Evolutionary conservation across 805 yeast species (phyloP).

Genomic region (Suhomyces kilbournensis): DNA sequence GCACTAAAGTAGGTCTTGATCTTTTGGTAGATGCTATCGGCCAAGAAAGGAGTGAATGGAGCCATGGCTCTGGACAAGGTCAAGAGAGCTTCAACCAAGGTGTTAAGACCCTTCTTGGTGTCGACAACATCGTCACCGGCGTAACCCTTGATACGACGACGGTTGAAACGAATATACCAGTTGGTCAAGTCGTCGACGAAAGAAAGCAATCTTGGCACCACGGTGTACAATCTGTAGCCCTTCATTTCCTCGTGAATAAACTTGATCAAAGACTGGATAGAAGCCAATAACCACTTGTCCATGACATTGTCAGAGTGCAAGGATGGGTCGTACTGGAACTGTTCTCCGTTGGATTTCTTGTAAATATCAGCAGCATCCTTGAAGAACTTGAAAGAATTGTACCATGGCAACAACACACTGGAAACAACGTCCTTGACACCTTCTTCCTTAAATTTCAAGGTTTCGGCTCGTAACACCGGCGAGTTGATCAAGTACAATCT

Average conservation of each 20-base stretch:
- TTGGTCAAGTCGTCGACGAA: slow-evolving; percentile 94
- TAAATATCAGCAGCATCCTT: slow-evolving; percentile 88
- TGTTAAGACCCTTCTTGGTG: slow-evolving; percentile 82
- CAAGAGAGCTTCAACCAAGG: slow-evolving; percentile 85
- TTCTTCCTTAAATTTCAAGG: slow-evolving; percentile 95
- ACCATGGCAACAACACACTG: slow-evolving; percentile 96
- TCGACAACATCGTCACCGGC: slow-evolving; percentile 77
- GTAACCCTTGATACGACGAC: slow-evolving; percentile 93
- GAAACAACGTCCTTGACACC: slow-evolving; percentile 98
- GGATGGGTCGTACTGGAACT: slow-evolving; percentile 67
- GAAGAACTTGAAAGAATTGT: slow-evolving; percentile 95
- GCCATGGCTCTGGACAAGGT: slow-evolving; percentile 95
- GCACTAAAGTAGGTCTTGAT: slow-evolving; percentile 61
- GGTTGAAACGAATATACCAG: slow-evolving; percentile 98
- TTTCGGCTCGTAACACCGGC: slow-evolving; percentile 95
- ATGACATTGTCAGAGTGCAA: slow-evolving; percentile 78
- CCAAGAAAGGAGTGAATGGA: slow-evolving; percentile 95
- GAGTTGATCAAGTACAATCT: slow-evolving; percentile 95
- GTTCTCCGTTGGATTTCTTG: slow-evolving; percentile 68
- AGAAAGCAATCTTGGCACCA: slow-evolving; percentile 85
- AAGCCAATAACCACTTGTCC: slow-evolving; percentile 97
- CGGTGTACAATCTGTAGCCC: slow-evolving; percentile 88
- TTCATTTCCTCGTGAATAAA: slow-evolving; percentile 88
- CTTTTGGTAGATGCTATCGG: slow-evolving; percentile 84
- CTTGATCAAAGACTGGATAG: slow-evolving; percentile 86